phyloP scores from a whole-genome alignment of 2,329 filamentous ascomycete species.

The Purpureocillium lavendulum region DNA sequence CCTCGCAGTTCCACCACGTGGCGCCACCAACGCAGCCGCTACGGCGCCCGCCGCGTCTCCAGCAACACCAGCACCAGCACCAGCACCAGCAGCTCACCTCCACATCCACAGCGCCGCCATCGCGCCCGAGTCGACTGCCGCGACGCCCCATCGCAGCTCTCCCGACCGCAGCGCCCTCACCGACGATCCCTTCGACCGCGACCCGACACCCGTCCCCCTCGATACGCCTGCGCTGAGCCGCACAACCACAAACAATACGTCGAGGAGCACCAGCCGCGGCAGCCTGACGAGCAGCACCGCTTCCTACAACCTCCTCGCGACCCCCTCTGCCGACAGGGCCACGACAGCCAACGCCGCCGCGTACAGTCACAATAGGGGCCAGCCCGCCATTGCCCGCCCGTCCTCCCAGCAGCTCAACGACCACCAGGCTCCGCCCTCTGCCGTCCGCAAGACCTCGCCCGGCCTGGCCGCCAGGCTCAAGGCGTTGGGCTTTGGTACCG shows the following conservation, averaged over 20 bases:
- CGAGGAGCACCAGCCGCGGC: constrained; percentile 3
- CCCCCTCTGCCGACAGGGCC: constrained; percentile 7
- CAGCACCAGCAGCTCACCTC: no score
- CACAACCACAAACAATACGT: constrained; percentile 3
- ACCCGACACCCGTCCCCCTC: background rate
- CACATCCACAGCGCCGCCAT: background rate
- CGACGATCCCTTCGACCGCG: no score
- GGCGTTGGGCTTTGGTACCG: constrained; percentile 50
- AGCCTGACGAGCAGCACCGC: background rate
- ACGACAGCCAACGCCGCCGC: constrained; percentile 8
- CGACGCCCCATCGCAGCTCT: no score
- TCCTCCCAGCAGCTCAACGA: constrained; percentile 3
- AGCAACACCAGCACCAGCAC: no score
- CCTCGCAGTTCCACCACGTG: constrained; percentile 17
- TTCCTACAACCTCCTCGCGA: constrained; percentile 5
- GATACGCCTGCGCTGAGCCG: constrained; percentile 7
- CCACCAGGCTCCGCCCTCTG: constrained; percentile 18
- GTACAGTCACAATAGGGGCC: constrained; percentile 11
- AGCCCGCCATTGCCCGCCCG: constrained; percentile 6
- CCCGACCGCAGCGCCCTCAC: no score
- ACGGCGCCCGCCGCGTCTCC: background rate
- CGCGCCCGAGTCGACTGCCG: no score
- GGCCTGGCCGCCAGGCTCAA: constrained; percentile 57
- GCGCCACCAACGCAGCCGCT: constrained; percentile 15
- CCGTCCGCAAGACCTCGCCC: constrained; percentile 51